Conservation (phyloP, 2,329 filamentous ascomycete genomes). For the Davidsoniella eucalypti region DNA sequence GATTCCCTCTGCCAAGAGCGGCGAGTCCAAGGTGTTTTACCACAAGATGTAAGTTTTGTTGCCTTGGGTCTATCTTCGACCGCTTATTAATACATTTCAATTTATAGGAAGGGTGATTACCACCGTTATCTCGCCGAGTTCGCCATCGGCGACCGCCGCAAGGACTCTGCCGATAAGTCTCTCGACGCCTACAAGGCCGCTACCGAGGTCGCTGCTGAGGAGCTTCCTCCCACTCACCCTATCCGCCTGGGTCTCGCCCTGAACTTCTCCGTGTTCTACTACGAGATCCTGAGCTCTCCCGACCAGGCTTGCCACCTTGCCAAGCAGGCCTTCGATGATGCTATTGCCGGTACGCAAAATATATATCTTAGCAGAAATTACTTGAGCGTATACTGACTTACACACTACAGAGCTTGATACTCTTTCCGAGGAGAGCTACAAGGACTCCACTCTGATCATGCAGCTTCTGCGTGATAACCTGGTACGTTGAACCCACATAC, state of each 20-base stretch:
- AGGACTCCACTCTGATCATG: conserved; percentile 98
- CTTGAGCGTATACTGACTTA: conserved; percentile 15
- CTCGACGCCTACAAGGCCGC: conserved; percentile 95
- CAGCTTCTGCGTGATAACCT: conserved; percentile 95
- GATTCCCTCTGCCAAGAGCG: conserved; percentile 83
- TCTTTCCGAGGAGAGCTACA: conserved; percentile 96
- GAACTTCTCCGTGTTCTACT: conserved; percentile 99
- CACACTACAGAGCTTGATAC: conserved; percentile 66
- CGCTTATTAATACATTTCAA: conserved; percentile 9
- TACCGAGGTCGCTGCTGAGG: conserved; percentile 94
- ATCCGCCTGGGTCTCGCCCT: conserved; percentile 94
- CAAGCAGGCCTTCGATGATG: conserved; percentile 98
- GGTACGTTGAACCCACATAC: conserved; percentile 32
- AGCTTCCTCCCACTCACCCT: conserved; percentile 92
- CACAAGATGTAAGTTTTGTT: conserved; percentile 63
- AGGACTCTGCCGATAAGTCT: conserved; percentile 82
- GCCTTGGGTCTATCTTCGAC: conserved; percentile 17
- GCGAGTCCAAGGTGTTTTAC: conserved; percentile 99
- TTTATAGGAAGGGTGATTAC: conserved; percentile 88
- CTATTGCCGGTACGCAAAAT: conserved; percentile 52
- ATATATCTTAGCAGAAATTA: not conserved
- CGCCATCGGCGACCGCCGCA: conserved; percentile 84
- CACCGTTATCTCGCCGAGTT: conserved; percentile 98
- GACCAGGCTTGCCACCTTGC: conserved; percentile 97
- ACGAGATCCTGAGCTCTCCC: conserved; percentile 97